Conservation (phyloP, 2,329 filamentous ascomycete genomes). For the Fusarium redolens region DNA sequence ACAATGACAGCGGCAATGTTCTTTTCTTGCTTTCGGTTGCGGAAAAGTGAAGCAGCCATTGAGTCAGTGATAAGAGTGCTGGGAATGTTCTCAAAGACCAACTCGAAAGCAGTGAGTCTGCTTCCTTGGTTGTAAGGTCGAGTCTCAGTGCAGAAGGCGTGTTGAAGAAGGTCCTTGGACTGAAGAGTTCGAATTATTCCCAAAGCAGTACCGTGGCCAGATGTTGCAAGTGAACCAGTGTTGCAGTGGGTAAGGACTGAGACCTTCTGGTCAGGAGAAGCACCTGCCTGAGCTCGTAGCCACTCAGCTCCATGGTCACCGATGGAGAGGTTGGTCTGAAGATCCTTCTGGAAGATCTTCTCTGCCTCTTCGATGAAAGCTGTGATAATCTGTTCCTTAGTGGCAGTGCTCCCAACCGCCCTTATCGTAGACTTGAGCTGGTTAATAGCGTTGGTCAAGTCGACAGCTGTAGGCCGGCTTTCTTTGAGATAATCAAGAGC, state of each 20-base stretch:
- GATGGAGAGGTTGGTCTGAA: constrained; percentile 87
- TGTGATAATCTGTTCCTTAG: constrained; percentile 66
- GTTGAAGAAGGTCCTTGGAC: constrained; percentile 72
- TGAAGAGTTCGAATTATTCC: constrained; percentile 91
- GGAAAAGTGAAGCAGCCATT: constrained; percentile 91
- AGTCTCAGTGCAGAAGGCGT: constrained; percentile 96
- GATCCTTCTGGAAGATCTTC: constrained; percentile 86
- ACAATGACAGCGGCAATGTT: constrained; percentile 90
- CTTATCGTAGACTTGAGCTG: constrained; percentile 78
- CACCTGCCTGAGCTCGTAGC: constrained; percentile 72
- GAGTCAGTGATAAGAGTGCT: constrained; percentile 94
- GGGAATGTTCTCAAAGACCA: constrained; percentile 93
- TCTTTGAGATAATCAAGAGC: constrained; percentile 88
- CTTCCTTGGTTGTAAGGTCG: constrained; percentile 98
- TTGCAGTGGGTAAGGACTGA: constrained; percentile 98
- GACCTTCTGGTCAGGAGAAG: constrained; percentile 62
- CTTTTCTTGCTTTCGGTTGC: constrained; percentile 67
- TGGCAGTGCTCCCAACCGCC: constrained; percentile 56
- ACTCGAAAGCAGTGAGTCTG: constrained; percentile 92
- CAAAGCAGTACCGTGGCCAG: constrained; percentile 95
- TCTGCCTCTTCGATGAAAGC: constrained; percentile 86
- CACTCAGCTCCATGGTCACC: constrained; percentile 86
- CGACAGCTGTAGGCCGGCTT: constrained; percentile 93
- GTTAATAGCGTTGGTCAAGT: constrained; percentile 87
- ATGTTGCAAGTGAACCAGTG: constrained; percentile 95